Evolutionary conservation across 345 rosid genomes (phyloP).

Genomic region (Hypericum androsaemum): DNA sequence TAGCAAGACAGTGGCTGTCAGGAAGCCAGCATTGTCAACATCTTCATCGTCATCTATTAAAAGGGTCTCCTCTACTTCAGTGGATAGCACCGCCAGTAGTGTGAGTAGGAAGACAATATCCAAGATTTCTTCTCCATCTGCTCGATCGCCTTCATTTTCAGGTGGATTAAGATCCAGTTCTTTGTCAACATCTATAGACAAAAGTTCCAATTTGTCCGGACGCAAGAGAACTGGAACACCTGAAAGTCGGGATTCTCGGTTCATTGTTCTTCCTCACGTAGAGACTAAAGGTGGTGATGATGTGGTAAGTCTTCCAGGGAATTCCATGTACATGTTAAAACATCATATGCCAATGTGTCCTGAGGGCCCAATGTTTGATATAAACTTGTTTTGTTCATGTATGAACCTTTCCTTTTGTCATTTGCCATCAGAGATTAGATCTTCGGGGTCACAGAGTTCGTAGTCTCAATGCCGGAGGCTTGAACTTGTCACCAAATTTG

Average conservation of each 20-base stretch:
- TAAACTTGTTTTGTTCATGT: not conserved
- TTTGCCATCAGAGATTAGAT: slow-evolving; percentile 68
- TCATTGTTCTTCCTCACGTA: slow-evolving; percentile 88
- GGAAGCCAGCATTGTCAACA: slow-evolving; percentile 35
- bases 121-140: slow-evolving; percentile 52
- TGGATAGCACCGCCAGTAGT: slow-evolving; percentile 56
- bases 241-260: slow-evolving; percentile 62
- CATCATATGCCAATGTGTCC: too few relatives aligned
- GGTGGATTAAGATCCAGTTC: slow-evolving; percentile 57
- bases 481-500: slow-evolving; percentile 73
- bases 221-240: slow-evolving; percentile 50
- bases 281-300: slow-evolving; percentile 89
- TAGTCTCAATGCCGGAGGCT: slow-evolving; percentile 65
- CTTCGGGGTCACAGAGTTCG: slow-evolving; percentile 91
- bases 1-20: slow-evolving; percentile 34
- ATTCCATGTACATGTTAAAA: too few relatives aligned
- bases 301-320: slow-evolving; percentile 46
- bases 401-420: slow-evolving; percentile 7
- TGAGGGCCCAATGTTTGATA: too few relatives aligned
- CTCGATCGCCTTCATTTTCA: slow-evolving; percentile 57
- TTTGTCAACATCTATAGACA: slow-evolving; percentile 49
- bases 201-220: slow-evolving; percentile 61
- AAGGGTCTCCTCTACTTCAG: slow-evolving; percentile 45
- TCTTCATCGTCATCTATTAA: slow-evolving; percentile 41
- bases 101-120: slow-evolving; percentile 45